Base-by-base conservation (phyloP, 495 filamentous ascomycete species). In the Echria macrotheca region DNA sequence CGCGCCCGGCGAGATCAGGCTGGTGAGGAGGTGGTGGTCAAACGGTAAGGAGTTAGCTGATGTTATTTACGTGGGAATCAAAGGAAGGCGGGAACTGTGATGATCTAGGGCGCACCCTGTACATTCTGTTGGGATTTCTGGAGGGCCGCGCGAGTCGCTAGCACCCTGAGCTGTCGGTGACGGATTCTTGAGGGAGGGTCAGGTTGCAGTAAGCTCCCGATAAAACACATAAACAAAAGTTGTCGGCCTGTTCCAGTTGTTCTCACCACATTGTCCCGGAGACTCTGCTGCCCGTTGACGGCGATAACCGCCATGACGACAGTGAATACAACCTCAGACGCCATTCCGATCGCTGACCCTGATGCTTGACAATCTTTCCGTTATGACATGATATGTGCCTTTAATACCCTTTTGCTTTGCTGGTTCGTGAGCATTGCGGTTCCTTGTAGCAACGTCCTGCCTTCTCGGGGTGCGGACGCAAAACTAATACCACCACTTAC, bases 161-260 rank as follows among this genome's bases (percentile, higher is more conserved):
- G 64, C 73, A 77, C 12, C 72, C 73, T 0, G 70, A 53, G 5
- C 73, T 72, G 22, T 74, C 76, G 0, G 71, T 67, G 11, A 74
- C 76, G 1, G 68, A 71, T 53, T 79, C 74, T 58, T 78, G 73
- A 1, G 76, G 75, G 5, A 77, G 59, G 9, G 74, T 77, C 14
- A 77, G 66, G n/a, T n/a, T n/a, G n/a, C n/a, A n/a, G n/a, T n/a
- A n/a, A n/a, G n/a, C n/a, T n/a, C n/a, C n/a, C n/a, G n/a, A n/a
- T n/a, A n/a, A n/a, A 69, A 60, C 5, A 66, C 59, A 2, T 65
- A 41, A 0, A 56, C 62, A 28, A 74, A 78, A 6, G 49, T 56
- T 1, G 63, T 74, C 4, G 63, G 44, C 3, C 72, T 73, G 25
- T 49, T 63, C 72, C 72, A 77, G 37, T 49, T 40, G 17, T 1